These are phyloP conservation scores for Tuber indicum DNA, from an alignment of 495 filamentous ascomycete species.

Conservation along the genomic window DNA sequence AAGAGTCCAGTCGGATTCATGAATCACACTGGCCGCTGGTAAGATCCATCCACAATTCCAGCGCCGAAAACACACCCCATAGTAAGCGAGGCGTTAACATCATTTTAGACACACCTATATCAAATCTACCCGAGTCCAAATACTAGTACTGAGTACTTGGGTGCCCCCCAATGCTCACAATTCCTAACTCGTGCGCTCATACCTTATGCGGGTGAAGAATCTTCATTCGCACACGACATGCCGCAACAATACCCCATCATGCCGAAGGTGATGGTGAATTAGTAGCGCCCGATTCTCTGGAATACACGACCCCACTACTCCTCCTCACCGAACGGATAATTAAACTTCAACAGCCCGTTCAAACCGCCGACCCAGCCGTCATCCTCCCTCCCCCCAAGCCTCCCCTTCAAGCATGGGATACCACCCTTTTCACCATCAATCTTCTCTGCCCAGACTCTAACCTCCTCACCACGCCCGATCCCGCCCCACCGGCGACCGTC, in stretches of 20 bases:
- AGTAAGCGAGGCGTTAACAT: neutral
- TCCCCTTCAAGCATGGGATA: slow-evolving; percentile 63
- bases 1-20: neutral
- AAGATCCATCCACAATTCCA: neutral
- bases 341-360: slow-evolving; percentile 93
- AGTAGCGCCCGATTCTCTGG: neutral
- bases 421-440: slow-evolving; percentile 57
- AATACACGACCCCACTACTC: slow-evolving; percentile 22
- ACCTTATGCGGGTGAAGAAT: neutral
- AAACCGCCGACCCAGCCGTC: slow-evolving; percentile 96
- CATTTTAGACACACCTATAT: neutral
- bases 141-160: neutral
- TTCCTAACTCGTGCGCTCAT: neutral
- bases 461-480: slow-evolving; percentile 73
- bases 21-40: neutral
- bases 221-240: neutral
- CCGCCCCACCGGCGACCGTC: slow-evolving; percentile 71
- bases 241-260: neutral
- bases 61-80: neutral
- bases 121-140: neutral
- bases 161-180: neutral
- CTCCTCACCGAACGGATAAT: slow-evolving; percentile 89
- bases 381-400: slow-evolving; percentile 50
- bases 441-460: slow-evolving; percentile 75
- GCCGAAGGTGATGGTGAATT: neutral